A percentile compares a stretch with the other conserved stretches of the same genome.
These are phyloP conservation scores for Cordyceps pruinosa DNA, from an alignment of 2,329 filamentous ascomycete genomes.

Conservation along the genomic window DNA sequence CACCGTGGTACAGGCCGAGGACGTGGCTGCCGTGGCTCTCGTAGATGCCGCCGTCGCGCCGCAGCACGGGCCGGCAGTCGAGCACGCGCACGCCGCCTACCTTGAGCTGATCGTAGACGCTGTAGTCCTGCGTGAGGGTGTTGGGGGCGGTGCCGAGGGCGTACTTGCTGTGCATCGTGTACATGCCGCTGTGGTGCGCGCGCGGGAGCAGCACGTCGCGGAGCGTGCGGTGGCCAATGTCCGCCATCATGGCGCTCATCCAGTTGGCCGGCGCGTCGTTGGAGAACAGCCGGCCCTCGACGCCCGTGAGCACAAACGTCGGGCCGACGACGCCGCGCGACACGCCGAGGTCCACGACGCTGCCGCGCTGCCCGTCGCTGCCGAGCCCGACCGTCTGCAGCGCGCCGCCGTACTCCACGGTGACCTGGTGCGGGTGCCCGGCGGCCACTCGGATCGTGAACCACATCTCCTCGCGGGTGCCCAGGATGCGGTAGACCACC, in stretches of 20 bases:
- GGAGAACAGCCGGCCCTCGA: conserved; percentile 24
- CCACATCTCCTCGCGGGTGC: conserved; percentile 21
- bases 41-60: conserved; percentile 5
- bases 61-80: conserved; percentile 21
- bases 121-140: conserved; percentile 20
- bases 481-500: conserved; percentile 23
- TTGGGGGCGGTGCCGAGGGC: conserved; percentile 14
- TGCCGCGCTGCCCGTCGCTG: conserved; percentile 12
- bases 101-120: conserved; percentile 21
- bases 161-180: conserved; percentile 2
- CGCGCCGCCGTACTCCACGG: conserved; percentile 18
- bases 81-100: conserved; percentile 25
- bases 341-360: background rate
- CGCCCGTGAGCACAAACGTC: conserved; percentile 17
- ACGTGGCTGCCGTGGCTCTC: conserved; percentile 19
- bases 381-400: conserved; percentile 17
- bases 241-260: conserved; percentile 24
- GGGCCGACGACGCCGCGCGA: conserved; percentile 18
- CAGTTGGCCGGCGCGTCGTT: conserved; percentile 20
- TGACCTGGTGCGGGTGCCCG: conserved; percentile 9
- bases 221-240: conserved; percentile 23
- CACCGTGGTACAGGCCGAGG: conserved; percentile 18
- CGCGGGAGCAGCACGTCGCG: conserved; percentile 25
- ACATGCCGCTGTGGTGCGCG: conserved; percentile 27
- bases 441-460: conserved; percentile 21